Base-by-base conservation (phyloP, 306 rosid species). In the Rosa multiflora region DNA sequence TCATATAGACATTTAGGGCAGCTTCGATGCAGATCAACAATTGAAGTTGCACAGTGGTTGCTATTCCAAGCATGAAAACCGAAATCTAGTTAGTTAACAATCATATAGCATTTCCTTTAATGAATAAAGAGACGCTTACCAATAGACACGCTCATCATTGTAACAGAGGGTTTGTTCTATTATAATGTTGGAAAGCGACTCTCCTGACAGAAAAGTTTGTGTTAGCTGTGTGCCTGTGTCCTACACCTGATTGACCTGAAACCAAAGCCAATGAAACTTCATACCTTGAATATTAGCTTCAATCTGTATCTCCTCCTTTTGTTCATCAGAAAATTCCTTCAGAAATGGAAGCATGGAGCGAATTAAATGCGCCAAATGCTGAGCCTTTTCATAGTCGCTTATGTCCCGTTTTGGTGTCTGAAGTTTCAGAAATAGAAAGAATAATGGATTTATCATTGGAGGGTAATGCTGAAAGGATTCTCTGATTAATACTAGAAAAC, bases 1-100 rank as follows among this genome's bases (percentile, higher is more conserved):
- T 92, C 96, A 79, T 80, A 92, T 37, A 85, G 82, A 83, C 96
- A 92, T 26, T 78, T 67, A 64, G 92, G 89, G 84, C 97, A 92
- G 88, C 89, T 90, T 78, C 93, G 84, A 77, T 92, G 93, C 61
- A 92, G 86, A 63, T 92, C 96, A 71, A 84, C 58, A 63, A 93
- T 93, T 85, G 98, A 93, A 78, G 96, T 93, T 71, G 96, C 97
- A 88, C 97, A 92, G 72, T 86, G 88, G 73, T 92, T 80, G 82
- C 97, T 92, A 84, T 79, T 80, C 86, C 86, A 86, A 73, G 67
- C 81, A 68, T 56, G 75, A 71, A 69, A 69, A 29, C 18, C 52
- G 77, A 52, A 58, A 46, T 64, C 52, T 64, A 18, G 69, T 47
- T 48, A 76, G 68, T 43, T 67, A 29, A 58, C 37, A 59, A 68